Evolutionary conservation across 2,329 filamentous ascomycete genomes (phyloP), one percentile per base, ranked within the genome.

Genomic region (Trichophaea hybrida): DNA sequence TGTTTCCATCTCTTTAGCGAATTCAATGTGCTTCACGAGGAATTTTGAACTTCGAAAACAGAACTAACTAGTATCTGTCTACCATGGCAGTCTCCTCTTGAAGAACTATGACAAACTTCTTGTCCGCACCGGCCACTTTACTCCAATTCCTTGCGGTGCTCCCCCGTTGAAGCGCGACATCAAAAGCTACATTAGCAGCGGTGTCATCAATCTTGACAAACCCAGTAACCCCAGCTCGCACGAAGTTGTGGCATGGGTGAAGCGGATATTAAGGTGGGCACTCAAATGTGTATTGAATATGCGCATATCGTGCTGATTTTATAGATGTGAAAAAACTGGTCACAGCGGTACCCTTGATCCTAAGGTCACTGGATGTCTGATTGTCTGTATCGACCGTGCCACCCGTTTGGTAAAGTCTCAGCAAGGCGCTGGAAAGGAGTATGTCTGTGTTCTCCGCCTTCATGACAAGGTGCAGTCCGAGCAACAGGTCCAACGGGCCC

Each of bases 241-340:
- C 80, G 93, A 98, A 79, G 93, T 98, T 67, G 93, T 98, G 71
- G 91, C 93, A 67, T 98, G 93, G 93, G 86, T 97, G 69, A 98
- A 98, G 84, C 85, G 91, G 69, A 97, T 97, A 70, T 80, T 98
- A 59, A 84, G 86, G 85, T 89, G 81, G 66, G 75, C 71, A 55
- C 56, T 17, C 5, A 48, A 58, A 50, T 48, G 10, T 46, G 46
- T 31, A 37, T 43, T 33, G 57, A 34, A 54, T 38, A 17, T 6
- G 15, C 13, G 52, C 54, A 65, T 59, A 66, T 61, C 62, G n/a
- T 59, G 50, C 57, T 35, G 51, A 34, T 15, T 13, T 17, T 62
- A 43, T 64, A 88, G 87, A 71, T 84, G 86, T 65, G 91, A 98
- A 73, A 96, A 97, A 78, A 98, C 93, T 63, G 93, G 93, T 68